Percentiles rank a stretch among this genome's conserved stretches.
Evolutionary conservation across 148 eudicot genomes (phyloP).

Genomic region (Nepenthes gracilis): DNA sequence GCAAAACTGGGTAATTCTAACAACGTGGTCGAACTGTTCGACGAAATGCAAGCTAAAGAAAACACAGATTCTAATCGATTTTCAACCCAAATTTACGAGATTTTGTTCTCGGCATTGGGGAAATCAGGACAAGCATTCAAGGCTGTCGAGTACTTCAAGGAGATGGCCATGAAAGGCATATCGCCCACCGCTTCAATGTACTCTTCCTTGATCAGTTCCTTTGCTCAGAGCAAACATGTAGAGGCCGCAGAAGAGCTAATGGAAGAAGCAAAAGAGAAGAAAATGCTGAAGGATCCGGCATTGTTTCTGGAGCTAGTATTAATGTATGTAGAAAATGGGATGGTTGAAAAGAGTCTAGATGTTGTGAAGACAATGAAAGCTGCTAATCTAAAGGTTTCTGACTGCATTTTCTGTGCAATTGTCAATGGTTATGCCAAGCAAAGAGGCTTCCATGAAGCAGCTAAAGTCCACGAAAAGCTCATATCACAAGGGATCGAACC

Average conservation of each 20-base stretch:
- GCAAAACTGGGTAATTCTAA: constrained; percentile 29
- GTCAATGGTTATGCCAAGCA: constrained; percentile 70
- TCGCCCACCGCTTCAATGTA: constrained; percentile 30
- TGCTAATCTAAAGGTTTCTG: constrained; percentile 47
- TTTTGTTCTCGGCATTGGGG: constrained; percentile 53
- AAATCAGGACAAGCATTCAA: constrained; percentile 36
- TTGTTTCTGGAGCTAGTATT: constrained; percentile 57
- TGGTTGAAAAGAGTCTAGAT: constrained; percentile 51
- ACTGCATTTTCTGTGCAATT: constrained; percentile 78
- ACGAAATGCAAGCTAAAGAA: constrained; percentile 26
- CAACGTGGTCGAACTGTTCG: constrained; percentile 44
- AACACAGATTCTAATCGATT: constrained; percentile 14
- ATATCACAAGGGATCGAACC: constrained; percentile 43
- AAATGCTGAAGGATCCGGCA: constrained; percentile 72
- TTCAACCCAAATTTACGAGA: constrained; percentile 29
- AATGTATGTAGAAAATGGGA: constrained; percentile 57
- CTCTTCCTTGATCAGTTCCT: constrained; percentile 48
- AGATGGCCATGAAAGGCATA: constrained; percentile 42
- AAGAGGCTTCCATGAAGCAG: constrained; percentile 44
- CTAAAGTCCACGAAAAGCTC: constrained; percentile 43
- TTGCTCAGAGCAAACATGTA: constrained; percentile 33
- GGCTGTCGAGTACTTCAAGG: constrained; percentile 55
- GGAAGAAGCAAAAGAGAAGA: constrained; percentile 48
- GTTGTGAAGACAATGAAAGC: constrained; percentile 47
- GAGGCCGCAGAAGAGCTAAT: constrained; percentile 43